Conservation (phyloP, 257 asterid species). For the Rhazya stricta region DNA sequence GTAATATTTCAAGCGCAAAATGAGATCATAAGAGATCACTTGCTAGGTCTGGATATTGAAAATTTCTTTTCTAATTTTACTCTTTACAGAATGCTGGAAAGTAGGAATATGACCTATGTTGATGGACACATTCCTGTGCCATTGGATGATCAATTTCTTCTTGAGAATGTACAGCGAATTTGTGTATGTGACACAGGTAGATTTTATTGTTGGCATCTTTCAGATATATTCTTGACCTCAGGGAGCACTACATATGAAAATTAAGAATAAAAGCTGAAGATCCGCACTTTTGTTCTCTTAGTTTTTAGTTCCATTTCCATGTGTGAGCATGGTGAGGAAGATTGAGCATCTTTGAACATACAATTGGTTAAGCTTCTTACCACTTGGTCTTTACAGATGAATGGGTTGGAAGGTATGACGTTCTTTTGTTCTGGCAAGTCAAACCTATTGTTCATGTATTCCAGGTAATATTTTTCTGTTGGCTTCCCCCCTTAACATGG, state of each 20-base stretch:
- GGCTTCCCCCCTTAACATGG: constrained; percentile 5
- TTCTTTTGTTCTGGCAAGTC: constrained; percentile 98
- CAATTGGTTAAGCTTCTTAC: constrained; percentile 3
- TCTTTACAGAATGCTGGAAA: constrained; percentile 76
- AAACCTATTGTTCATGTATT: constrained; percentile 80
- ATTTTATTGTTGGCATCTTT: not conserved
- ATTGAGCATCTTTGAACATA: not conserved
- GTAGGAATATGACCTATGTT: constrained; percentile 84
- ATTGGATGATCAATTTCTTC: constrained; percentile 60
- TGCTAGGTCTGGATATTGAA: not conserved
- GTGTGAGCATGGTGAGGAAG: not conserved
- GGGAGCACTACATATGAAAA: not conserved
- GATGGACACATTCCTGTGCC: constrained; percentile 84
- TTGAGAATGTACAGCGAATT: constrained; percentile 70
- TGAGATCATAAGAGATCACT: not conserved
- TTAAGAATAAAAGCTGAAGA: not conserved
- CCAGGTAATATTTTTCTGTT: constrained; percentile 54
- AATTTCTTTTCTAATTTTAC: not conserved
- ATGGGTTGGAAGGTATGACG: constrained; percentile 68
- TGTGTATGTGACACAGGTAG: constrained; percentile 85
- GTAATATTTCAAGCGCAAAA: not conserved
- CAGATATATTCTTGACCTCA: not conserved
- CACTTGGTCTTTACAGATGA: constrained; percentile 47
- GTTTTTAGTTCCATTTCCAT: not conserved
- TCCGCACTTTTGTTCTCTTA: not conserved